Evolutionary conservation across 2,329 filamentous ascomycete species (phyloP), one percentile per base, ranked within the genome.

Genomic region (Pseudogymnoascus sp.): DNA sequence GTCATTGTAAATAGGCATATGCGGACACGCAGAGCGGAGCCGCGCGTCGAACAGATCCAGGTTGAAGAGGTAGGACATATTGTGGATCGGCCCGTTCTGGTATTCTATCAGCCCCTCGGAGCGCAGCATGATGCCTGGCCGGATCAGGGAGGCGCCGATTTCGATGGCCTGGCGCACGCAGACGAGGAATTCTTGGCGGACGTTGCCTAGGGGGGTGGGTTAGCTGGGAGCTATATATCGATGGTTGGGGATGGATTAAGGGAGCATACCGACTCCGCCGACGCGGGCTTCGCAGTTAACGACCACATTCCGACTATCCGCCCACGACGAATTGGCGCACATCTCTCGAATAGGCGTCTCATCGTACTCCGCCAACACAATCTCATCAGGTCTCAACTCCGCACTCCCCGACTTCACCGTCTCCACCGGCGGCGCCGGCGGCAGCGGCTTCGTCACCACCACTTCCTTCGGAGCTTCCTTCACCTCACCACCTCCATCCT

Each of bases 41-140:
- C 63, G 61, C n/a, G 48, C 60, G 8, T 61, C 31, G 25, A 65
- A 66, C 2, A 45, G 45, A 6, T 63, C 51, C 19, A 54, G 62
- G 62, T 67, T 65, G 39, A 67, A 66, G 6, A 67, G 62, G 36
- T 66, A 66, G 3, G 62, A 62, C 61, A 67, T 64, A 6, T 54
- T 54, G 25, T 54, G 48, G 0, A 54, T 25, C 1, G 48, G 48
- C 2, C 48, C 48, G 11, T 28, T 31, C 8, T 54, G 48, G 25
- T 54, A 54, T 54, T 54, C 48, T 54, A 54, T 54, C 23, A 54
- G 14, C 48, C 48, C 48, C 48, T 54, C 48, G 1, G 48, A 54
- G 23, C 48, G 48, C 6, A 54, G 48, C 48, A 54, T 54, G 25
- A 54, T 54, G n/a, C 28, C 16, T 10, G 48, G 48, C 2, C 48